Percentiles rank a stretch among this genome's conserved stretches.
phyloP scores from a whole-genome alignment of 2,329 filamentous ascomycete species.

The Madurella fahalii region DNA sequence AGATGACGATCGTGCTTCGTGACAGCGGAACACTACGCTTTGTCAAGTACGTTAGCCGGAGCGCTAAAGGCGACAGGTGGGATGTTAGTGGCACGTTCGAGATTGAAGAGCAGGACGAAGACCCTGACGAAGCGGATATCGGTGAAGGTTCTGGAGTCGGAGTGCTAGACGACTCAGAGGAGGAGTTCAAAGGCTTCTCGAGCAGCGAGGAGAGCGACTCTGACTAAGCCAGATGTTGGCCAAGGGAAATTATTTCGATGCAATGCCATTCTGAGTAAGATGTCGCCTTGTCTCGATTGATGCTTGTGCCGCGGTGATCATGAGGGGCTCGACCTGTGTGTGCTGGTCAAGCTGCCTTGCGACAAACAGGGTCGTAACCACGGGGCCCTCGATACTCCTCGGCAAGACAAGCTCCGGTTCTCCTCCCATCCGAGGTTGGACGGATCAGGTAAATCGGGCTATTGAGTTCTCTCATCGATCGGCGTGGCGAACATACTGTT shows the following conservation, averaged over 20 bases:
- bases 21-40: conserved; percentile 86
- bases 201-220: conserved; percentile 28
- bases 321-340: background rate
- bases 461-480: background rate
- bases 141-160: conserved; percentile 30
- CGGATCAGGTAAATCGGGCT: background rate
- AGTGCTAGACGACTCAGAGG: conserved; percentile 41
- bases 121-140: conserved; percentile 33
- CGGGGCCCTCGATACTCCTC: background rate
- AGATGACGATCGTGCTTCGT: conserved; percentile 81
- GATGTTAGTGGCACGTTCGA: conserved; percentile 79
- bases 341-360: background rate
- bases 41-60: conserved; percentile 88
- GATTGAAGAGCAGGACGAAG: conserved; percentile 55
- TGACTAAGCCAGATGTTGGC: conserved; percentile 11
- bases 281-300: background rate
- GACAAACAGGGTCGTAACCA: background rate
- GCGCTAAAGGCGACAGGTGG: conserved; percentile 85
- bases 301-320: background rate
- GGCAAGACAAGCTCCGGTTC: no score
- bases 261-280: background rate
- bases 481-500: conserved; percentile 4
- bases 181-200: conserved; percentile 58
- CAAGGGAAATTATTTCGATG: background rate
- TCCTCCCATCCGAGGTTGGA: background rate